phyloP scores from a whole-genome alignment of 2,329 filamentous ascomycete genomes.

The Sarocladium kiliense region DNA sequence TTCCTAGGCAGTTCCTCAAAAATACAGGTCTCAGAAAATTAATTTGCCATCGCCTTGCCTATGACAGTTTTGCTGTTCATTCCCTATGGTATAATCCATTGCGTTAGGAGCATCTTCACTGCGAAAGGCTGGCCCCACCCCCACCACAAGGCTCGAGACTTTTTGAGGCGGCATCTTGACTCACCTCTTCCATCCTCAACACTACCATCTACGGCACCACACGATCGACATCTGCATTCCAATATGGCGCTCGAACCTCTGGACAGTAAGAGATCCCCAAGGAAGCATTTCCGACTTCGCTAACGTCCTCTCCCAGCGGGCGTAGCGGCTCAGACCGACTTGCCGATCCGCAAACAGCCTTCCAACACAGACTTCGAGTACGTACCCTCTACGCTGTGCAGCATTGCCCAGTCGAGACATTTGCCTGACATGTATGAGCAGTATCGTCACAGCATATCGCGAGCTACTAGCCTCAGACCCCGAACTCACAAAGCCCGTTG shows the following conservation, averaged over 20 bases:
- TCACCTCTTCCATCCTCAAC: background rate
- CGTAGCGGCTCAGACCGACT: background rate
- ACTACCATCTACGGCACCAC: background rate
- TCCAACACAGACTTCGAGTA: slow-evolving; percentile 29
- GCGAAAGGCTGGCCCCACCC: background rate
- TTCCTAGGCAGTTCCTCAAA: too few species aligned
- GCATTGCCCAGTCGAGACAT: background rate
- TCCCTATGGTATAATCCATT: too few species aligned
- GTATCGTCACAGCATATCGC: slow-evolving; percentile 52
- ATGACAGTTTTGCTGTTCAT: too few species aligned
- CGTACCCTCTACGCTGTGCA: background rate
- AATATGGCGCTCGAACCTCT: background rate
- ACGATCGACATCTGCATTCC: background rate
- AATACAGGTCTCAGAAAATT: too few species aligned
- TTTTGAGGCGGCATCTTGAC: background rate
- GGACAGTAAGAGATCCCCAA: background rate
- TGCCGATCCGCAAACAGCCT: slow-evolving; percentile 19
- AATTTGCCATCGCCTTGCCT: too few species aligned
- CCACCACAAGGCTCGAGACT: background rate
- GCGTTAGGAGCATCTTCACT: too few species aligned
- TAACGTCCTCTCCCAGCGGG: slow-evolving; percentile 17
- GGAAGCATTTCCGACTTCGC: slow-evolving; percentile 10
- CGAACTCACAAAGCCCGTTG: slow-evolving; percentile 91
- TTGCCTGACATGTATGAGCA: slow-evolving; percentile 17
- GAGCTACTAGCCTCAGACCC: slow-evolving; percentile 59